Evolutionary conservation across 129 eudicot genomes (phyloP).

Genomic region (Heracleum sosnowskyi): DNA sequence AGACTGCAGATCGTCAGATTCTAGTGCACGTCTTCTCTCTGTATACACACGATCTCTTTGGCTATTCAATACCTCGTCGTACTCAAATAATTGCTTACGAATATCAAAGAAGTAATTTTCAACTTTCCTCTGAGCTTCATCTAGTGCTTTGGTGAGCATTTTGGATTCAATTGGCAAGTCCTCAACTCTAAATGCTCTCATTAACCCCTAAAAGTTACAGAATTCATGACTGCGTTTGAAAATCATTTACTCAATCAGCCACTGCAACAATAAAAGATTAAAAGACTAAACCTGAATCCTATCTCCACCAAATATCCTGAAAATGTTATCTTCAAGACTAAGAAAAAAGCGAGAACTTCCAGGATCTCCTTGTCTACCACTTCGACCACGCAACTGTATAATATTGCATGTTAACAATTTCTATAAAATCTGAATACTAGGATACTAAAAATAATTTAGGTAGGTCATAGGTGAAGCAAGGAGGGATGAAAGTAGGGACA

Average conservation of each 20-base stretch:
- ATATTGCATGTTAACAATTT: slow-evolving; percentile 5
- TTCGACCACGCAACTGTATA: slow-evolving; percentile 94
- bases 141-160: slow-evolving; percentile 91
- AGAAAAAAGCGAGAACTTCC: slow-evolving; percentile 99
- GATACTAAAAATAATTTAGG: neutral
- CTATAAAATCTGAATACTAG: neutral
- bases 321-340: slow-evolving; percentile 98
- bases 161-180: slow-evolving; percentile 98
- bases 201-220: slow-evolving; percentile 62
- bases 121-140: slow-evolving; percentile 99
- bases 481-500: neutral
- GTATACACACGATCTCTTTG: slow-evolving; percentile 98
- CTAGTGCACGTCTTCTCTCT: slow-evolving; percentile 95
- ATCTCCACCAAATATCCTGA: slow-evolving; percentile 96
- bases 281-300: slow-evolving; percentile 69
- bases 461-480: neutral
- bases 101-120: slow-evolving; percentile 98
- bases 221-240: slow-evolving; percentile 2
- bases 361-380: slow-evolving; percentile 99
- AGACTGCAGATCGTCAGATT: slow-evolving; percentile 79
- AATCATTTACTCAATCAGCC: neutral
- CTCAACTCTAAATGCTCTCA: slow-evolving; percentile 99
- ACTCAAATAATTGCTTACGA: slow-evolving; percentile 89
- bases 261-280: neutral
- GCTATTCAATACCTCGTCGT: slow-evolving; percentile 95